Conservation (phyloP, 1,284 basidiomycete species). For the Sporisorium iseilematis-ciliati region DNA sequence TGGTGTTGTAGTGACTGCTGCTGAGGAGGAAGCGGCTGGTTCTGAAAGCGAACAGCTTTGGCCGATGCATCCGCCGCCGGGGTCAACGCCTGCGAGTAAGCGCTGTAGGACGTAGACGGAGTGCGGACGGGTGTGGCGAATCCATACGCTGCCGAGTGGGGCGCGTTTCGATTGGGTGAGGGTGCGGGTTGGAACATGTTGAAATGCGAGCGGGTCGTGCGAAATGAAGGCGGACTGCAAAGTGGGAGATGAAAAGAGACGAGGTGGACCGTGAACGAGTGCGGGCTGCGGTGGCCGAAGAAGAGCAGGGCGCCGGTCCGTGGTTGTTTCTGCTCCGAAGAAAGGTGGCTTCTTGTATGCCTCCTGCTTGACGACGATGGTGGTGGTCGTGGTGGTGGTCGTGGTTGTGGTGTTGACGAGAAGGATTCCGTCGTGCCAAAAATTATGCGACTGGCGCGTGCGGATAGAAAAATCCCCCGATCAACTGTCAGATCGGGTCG, state of each 20-base stretch:
- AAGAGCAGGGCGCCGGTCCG: no score
- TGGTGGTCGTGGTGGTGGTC: slow-evolving; percentile 2
- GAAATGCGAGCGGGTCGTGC: not conserved
- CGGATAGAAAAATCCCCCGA: not conserved
- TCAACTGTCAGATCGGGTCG: not conserved
- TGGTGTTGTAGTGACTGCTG: slow-evolving; percentile 11
- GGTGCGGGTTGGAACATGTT: slow-evolving; percentile 18
- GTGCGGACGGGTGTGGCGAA: slow-evolving; percentile 38
- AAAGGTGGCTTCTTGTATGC: not conserved
- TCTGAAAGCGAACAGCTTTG: slow-evolving; percentile 45
- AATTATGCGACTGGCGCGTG: slow-evolving; percentile 7
- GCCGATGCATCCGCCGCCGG: slow-evolving; percentile 13
- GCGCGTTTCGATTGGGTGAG: slow-evolving; percentile 6
- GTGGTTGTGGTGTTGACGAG: not conserved
- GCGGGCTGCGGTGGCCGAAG: no score
- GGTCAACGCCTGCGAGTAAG: slow-evolving; percentile 35
- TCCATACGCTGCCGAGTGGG: slow-evolving; percentile 14
- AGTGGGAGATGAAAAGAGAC: no score
- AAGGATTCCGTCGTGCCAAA: not conserved
- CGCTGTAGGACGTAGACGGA: slow-evolving; percentile 23
- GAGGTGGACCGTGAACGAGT: not conserved
- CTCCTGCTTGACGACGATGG: not conserved
- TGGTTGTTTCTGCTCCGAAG: not conserved
- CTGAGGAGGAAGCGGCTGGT: slow-evolving; percentile 32
- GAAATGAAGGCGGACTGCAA: not conserved